Base-by-base conservation (phyloP, 768 basidiomycete species). In the Jaapia argillacea region DNA sequence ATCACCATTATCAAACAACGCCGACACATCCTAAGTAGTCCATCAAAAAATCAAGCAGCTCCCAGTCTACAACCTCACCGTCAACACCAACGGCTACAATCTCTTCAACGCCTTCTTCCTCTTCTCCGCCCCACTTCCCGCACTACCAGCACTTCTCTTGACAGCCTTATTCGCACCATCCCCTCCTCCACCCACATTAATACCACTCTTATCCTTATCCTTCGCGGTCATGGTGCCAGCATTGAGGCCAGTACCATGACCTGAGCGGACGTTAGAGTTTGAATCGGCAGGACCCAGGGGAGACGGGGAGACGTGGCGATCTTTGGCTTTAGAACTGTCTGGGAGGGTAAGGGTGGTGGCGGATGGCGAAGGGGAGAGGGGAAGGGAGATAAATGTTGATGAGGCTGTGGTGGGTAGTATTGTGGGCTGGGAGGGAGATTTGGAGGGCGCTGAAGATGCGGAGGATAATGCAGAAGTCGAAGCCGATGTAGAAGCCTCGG, bases 51-150 rank as follows among this genome's bases (percentile, higher is more conserved):
- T 16, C 28, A 33, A 10, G 16, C 28, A 33, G 28, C 10, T 33
- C 28, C 28, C 10, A 33, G 28, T 16, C 10, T 16, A 33, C 28
- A 16, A 16, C 37, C 37, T 12, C 37, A 12, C 10, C 37, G 7
- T 10, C 7, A 7, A 7, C 10, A 10, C 37, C 37, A 10, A 6
- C 12, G 10, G 20, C 20, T 21, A 90, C 60, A 90, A 62, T 49
- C 87, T 70, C 63, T 85, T 90, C 52, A 90, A 63, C 3, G 87
- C 88, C 69, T 89, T 90, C 73, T 90, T 90, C 60, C 88, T 70
- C 67, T 90, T 90, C 63, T 88, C 86, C 3, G 74, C 77, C 2
- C 77, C 77, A 2, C 69, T 71, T 4, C 59, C 68, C 7, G 63
- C 65, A 1, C 71, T 70, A 0, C 78, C 72, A 1, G 81, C 77